Percentiles rank a stretch among this genome's conserved stretches.
These are phyloP conservation scores for Trichopus zeylanicus DNA, from an alignment of 116 monocot genomes.

Conservation along the genomic window DNA sequence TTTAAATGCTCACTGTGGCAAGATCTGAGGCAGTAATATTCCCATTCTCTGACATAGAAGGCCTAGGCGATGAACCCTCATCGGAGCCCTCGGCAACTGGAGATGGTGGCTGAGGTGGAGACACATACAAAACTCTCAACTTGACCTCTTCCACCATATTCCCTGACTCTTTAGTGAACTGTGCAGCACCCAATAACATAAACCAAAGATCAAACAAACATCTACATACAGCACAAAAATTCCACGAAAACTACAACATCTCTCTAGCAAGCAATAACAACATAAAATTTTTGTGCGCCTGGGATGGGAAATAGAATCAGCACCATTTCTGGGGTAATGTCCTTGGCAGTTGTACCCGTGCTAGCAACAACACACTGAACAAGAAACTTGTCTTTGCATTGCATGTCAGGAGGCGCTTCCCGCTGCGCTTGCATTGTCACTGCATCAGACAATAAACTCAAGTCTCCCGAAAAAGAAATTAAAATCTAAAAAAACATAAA, in stretches of 20 bases:
- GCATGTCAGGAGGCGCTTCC: slow-evolving; percentile 58
- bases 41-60: slow-evolving; percentile 50
- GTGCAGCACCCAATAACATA: background rate
- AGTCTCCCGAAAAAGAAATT: background rate
- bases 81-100: slow-evolving; percentile 78
- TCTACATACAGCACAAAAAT: too few relatives aligned
- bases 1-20: slow-evolving; percentile 29
- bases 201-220: background rate
- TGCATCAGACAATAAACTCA: slow-evolving; percentile 18
- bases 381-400: slow-evolving; percentile 81
- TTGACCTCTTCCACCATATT: slow-evolving; percentile 68
- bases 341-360: slow-evolving; percentile 26
- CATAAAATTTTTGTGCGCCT: background rate
- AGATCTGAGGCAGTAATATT: slow-evolving; percentile 22
- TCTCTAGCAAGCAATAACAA: background rate
- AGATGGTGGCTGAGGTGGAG: slow-evolving; percentile 75
- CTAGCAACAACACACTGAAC: slow-evolving; percentile 46
- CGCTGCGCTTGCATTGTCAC: slow-evolving; percentile 83
- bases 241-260: background rate
- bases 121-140: slow-evolving; percentile 60
- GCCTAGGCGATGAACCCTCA: slow-evolving; percentile 65
- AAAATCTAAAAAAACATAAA: background rate
- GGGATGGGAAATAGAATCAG: slow-evolving; percentile 1
- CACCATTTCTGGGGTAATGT: slow-evolving; percentile 55
- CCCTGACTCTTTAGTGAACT: slow-evolving; percentile 77